Evolutionary conservation across 2,329 filamentous ascomycete genomes (phyloP).

Genomic region (Helotiales sp.): DNA sequence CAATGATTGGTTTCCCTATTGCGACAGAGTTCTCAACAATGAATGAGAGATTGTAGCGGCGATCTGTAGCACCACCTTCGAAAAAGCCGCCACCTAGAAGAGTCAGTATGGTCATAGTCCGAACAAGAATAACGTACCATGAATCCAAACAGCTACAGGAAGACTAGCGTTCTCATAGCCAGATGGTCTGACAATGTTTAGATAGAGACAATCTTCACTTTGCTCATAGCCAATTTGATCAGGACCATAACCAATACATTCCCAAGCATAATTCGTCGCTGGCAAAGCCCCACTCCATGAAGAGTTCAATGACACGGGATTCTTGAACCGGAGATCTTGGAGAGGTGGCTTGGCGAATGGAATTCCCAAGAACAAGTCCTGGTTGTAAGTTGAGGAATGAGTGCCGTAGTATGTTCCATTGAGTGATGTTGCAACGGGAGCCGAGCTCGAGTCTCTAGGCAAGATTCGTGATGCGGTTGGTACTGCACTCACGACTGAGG

Average conservation of each 20-base stretch:
- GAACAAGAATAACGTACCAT: slow-evolving; percentile 45
- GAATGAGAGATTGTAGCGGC: slow-evolving; percentile 58
- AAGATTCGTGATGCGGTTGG: background rate
- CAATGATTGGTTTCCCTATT: slow-evolving; percentile 50
- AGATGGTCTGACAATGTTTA: slow-evolving; percentile 51
- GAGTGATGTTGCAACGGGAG: slow-evolving; percentile 6
- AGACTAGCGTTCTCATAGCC: slow-evolving; percentile 50
- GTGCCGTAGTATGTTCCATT: slow-evolving; percentile 24
- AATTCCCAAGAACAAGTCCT: slow-evolving; percentile 24
- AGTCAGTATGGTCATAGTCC: background rate
- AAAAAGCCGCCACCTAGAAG: slow-evolving; percentile 19
- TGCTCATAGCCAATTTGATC: slow-evolving; percentile 17
- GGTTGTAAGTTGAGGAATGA: slow-evolving; percentile 13
- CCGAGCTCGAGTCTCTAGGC: background rate
- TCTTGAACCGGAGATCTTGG: slow-evolving; percentile 13
- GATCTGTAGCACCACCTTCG: slow-evolving; percentile 43
- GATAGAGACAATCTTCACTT: slow-evolving; percentile 32
- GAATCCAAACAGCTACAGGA: slow-evolving; percentile 59
- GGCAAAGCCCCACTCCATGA: slow-evolving; percentile 18
- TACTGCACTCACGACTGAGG: background rate
- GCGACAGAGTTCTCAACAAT: slow-evolving; percentile 57
- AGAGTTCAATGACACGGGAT: slow-evolving; percentile 13
- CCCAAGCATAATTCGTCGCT: slow-evolving; percentile 19
- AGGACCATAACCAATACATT: slow-evolving; percentile 19
- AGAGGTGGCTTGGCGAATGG: slow-evolving; percentile 23